Base-by-base conservation (phyloP, 2,329 filamentous ascomycete species). In the Fusarium compactum region DNA sequence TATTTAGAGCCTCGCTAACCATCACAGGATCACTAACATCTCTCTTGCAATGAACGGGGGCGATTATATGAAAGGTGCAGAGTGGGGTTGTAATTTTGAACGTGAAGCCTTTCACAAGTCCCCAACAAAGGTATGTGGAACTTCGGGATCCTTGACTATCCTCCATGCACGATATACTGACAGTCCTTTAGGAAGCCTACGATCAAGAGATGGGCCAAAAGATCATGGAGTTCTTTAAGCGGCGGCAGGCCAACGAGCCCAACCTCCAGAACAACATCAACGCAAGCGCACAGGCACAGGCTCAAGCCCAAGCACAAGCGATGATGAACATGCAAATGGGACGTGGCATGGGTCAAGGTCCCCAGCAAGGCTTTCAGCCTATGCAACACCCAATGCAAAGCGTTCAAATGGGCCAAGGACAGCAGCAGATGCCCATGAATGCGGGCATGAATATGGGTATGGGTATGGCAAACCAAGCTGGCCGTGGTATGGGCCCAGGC, bases 361-460 rank as follows among this genome's bases (percentile, higher is more conserved):
- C 80, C 4, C 87, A 86, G 64, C 86, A 84, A 71, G 84, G 82
- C 2, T 89, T 90, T 62, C 87, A 87, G 65, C 84, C 86, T 50
- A 81, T 89, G 38, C 87, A 88, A 62, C 87, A 88, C 58, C 85
- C 83, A 58, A 88, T 89, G 85, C 87, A 89, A 71, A 79, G 83
- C 6, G 83, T 85, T 2, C 84, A 83, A 40, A 83, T 89, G 25
- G 81, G 84, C 12, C 86, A 86, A 62, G 78, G 80, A 55, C 77
- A 73, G 24, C 75, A 76, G 46, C 78, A 80, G 47, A 70, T 76
- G 59, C 69, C 67, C 18, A 74, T 77, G 69, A 68, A 67, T 32
- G 74, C 74, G 60, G 74, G 72, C 30, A 76, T 78, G 76, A 69
- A 69, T 20, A 76, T 77, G 76, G 64, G 66, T 20, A 75, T 76